Evolutionary conservation across 257 asterid species (phyloP).

Genomic region (Solanum phureja): DNA sequence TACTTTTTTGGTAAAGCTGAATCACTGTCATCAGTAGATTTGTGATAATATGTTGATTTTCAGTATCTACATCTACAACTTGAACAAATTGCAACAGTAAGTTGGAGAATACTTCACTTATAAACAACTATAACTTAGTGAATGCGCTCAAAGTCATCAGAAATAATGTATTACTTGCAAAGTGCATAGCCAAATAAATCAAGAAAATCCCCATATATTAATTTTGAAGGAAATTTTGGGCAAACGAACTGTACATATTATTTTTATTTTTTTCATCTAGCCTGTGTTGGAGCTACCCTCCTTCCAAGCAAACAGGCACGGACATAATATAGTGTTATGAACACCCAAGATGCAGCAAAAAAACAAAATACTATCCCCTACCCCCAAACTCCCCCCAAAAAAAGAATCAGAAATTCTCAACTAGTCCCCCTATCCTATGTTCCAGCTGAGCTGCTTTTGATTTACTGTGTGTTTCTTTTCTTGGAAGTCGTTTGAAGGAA

Average conservation of each 20-base stretch:
- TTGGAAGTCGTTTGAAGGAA: not conserved
- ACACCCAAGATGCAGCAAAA: not conserved
- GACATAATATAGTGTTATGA: not conserved
- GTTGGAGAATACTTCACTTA: not conserved
- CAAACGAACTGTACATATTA: constrained; percentile 31
- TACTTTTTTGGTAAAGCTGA: not conserved
- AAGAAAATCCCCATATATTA: not conserved
- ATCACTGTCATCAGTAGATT: not conserved
- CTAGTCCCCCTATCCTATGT: not conserved
- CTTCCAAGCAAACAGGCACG: not conserved
- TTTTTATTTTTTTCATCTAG: not conserved
- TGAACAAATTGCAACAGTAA: not conserved
- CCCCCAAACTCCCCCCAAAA: not conserved
- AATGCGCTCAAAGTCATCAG: not conserved
- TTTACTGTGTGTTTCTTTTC: not conserved
- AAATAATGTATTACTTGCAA: not conserved
- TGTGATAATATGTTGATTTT: not conserved
- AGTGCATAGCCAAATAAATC: not conserved
- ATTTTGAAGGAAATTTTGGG: not conserved
- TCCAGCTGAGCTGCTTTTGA: not conserved
- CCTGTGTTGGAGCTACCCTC: not conserved
- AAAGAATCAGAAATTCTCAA: not conserved
- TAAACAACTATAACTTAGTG: not conserved
- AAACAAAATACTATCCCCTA: not conserved
- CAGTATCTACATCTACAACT: not conserved